Evolutionary conservation across 768 basidiomycete genomes (phyloP).

Genomic region (Serendipita sp.): DNA sequence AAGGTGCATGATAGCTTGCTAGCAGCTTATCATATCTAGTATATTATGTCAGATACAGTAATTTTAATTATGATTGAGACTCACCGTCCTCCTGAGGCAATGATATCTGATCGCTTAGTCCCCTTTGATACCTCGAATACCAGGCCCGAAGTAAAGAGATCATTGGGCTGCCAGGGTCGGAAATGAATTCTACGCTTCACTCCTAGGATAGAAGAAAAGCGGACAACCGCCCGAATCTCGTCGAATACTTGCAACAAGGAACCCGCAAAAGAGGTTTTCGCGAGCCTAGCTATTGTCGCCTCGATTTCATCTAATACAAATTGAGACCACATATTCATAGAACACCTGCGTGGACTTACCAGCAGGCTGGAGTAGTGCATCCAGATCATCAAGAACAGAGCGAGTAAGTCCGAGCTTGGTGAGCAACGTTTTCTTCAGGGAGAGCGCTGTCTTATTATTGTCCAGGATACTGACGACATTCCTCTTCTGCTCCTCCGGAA

Average conservation of each 20-base stretch:
- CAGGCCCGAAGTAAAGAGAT: slow-evolving; percentile 42
- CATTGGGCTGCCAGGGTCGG: slow-evolving; percentile 58
- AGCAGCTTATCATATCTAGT: slow-evolving; percentile 61
- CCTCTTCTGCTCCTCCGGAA: slow-evolving; percentile 38
- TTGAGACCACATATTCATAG: not conserved
- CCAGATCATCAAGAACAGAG: slow-evolving; percentile 56
- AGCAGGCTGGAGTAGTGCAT: slow-evolving; percentile 27
- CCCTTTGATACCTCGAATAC: slow-evolving; percentile 58
- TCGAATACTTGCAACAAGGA: slow-evolving; percentile 27
- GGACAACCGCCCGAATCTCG: slow-evolving; percentile 47
- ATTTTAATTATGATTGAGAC: slow-evolving; percentile 9
- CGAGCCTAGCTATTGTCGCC: slow-evolving; percentile 34
- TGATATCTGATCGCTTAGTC: slow-evolving; percentile 47
- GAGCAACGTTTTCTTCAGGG: slow-evolving; percentile 53
- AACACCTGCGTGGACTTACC: slow-evolving; percentile 9
- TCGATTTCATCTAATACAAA: slow-evolving; percentile 32
- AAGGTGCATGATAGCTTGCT: slow-evolving; percentile 37
- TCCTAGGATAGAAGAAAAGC: slow-evolving; percentile 42
- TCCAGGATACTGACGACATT: slow-evolving; percentile 49
- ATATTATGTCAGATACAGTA: not conserved
- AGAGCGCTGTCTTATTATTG: slow-evolving; percentile 44
- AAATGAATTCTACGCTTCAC: slow-evolving; percentile 48
- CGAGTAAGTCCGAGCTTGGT: slow-evolving; percentile 54
- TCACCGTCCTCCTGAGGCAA: slow-evolving; percentile 72
- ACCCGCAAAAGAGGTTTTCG: slow-evolving; percentile 29